These are phyloP conservation scores for Escovopsis sp. DNA, from an alignment of 2,329 filamentous ascomycete genomes.

Conservation along the genomic window DNA sequence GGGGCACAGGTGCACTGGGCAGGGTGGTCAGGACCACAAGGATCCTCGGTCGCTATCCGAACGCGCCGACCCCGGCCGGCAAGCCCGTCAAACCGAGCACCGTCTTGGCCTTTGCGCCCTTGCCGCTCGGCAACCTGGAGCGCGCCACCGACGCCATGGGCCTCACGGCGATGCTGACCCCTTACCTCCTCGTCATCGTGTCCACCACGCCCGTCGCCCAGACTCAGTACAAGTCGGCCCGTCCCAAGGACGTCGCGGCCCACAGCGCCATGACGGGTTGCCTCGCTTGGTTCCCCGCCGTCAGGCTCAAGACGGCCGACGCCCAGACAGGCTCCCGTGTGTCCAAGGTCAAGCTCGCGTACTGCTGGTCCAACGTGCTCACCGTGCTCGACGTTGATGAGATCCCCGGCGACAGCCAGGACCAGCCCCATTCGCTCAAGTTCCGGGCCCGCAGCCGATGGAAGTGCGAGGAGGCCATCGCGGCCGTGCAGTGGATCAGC, in stretches of 20 bases:
- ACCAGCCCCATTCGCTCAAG: slow-evolving; percentile 61
- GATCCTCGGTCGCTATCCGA: slow-evolving; percentile 81
- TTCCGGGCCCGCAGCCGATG: slow-evolving; percentile 78
- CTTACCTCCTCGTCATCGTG: slow-evolving; percentile 89
- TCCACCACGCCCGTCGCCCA: slow-evolving; percentile 93
- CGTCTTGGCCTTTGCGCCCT: slow-evolving; percentile 75
- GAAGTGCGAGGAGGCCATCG: slow-evolving; percentile 89
- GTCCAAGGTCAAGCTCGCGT: slow-evolving; percentile 77
- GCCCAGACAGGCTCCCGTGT: slow-evolving; percentile 49
- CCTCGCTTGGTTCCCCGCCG: slow-evolving; percentile 91
- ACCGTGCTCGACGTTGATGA: slow-evolving; percentile 84
- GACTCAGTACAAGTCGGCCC: slow-evolving; percentile 84
- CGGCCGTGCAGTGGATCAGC: slow-evolving; percentile 92
- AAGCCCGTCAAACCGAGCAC: slow-evolving; percentile 80
- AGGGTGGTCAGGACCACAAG: slow-evolving; percentile 78
- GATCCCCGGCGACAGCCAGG: slow-evolving; percentile 48
- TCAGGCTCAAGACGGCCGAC: slow-evolving; percentile 70
- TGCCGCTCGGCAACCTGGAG: slow-evolving; percentile 89
- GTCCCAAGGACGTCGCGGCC: slow-evolving; percentile 79
- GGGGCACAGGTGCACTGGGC: slow-evolving; percentile 75
- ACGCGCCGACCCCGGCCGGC: slow-evolving; percentile 43
- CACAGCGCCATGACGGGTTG: slow-evolving; percentile 90
- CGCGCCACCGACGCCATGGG: slow-evolving; percentile 77
- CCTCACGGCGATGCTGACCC: slow-evolving; percentile 86
- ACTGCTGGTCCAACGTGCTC: slow-evolving; percentile 97